Conservation (phyloP, 805 yeast genomes). For the Scheffersomyces ergatensis region DNA sequence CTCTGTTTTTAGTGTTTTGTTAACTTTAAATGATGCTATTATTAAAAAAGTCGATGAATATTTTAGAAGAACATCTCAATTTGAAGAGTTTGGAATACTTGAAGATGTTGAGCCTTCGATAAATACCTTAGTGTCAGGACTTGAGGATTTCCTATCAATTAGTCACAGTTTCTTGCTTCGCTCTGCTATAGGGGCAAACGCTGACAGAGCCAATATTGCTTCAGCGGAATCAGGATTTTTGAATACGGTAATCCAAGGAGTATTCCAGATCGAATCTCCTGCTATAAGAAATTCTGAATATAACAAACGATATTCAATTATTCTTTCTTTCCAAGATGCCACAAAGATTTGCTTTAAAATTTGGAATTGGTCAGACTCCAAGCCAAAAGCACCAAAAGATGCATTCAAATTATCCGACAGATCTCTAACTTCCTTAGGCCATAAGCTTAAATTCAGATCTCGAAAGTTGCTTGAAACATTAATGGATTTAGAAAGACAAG, state of each 20-base stretch:
- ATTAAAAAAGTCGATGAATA: slow-evolving; percentile 35
- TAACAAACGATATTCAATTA: slow-evolving; percentile 52
- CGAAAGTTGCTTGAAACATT: slow-evolving; percentile 63
- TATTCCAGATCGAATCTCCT: slow-evolving; percentile 70
- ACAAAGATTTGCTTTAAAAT: slow-evolving; percentile 53
- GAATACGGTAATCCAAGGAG: slow-evolving; percentile 73
- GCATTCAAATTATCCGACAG: slow-evolving; percentile 9
- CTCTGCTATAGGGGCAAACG: slow-evolving; percentile 20
- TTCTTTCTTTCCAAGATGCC: slow-evolving; percentile 64
- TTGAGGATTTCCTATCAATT: slow-evolving; percentile 62
- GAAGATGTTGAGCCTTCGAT: slow-evolving; percentile 40
- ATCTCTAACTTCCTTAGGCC: slow-evolving; percentile 43
- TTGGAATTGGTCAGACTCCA: slow-evolving; percentile 69
- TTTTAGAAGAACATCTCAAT: slow-evolving; percentile 23
- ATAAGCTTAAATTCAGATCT: slow-evolving; percentile 64
- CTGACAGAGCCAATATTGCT: slow-evolving; percentile 9
- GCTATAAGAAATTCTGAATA: slow-evolving; percentile 47
- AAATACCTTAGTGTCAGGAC: slow-evolving; percentile 52
- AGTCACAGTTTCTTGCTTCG: slow-evolving; percentile 55
- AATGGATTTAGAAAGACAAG: slow-evolving; percentile 67
- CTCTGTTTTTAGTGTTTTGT: slow-evolving; percentile 53
- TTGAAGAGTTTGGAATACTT: slow-evolving; percentile 10
- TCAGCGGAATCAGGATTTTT: slow-evolving; percentile 48
- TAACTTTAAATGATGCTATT: slow-evolving; percentile 52
- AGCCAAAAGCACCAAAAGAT: slow-evolving; percentile 11